These are phyloP conservation scores for Mycena sanguinolenta DNA, from an alignment of 768 basidiomycete species.

Conservation along the genomic window DNA sequence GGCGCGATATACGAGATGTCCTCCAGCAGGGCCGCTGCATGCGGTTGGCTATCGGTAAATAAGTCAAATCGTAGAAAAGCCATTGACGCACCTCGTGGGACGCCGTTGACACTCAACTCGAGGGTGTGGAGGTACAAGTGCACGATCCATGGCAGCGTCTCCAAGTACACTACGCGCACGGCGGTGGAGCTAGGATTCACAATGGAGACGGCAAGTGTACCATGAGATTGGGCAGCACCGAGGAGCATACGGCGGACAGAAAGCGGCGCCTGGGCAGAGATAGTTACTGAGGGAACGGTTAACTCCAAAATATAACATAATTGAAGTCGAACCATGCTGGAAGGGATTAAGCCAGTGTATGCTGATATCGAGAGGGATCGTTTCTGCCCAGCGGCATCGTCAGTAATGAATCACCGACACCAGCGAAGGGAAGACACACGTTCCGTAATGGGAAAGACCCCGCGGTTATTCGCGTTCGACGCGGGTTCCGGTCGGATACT, in stretches of 20 bases:
- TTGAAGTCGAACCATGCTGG: constrained; percentile 63
- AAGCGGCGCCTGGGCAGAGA: constrained; percentile 58
- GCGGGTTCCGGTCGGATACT: constrained; percentile 67
- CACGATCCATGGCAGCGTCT: constrained; percentile 94
- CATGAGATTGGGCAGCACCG: constrained; percentile 82
- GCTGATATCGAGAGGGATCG: constrained; percentile 65
- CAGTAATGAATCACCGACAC: not conserved
- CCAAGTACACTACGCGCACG: constrained; percentile 77
- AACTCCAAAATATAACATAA: not conserved
- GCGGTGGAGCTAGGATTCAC: constrained; percentile 66
- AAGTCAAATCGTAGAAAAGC: no score
- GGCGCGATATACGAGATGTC: constrained; percentile 78
- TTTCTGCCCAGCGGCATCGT: constrained; percentile 43
- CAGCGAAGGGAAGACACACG: constrained; percentile 52
- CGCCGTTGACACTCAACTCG: constrained; percentile 61
- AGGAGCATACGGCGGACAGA: constrained; percentile 78
- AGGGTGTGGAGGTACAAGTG: constrained; percentile 91
- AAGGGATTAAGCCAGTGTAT: constrained; percentile 74
- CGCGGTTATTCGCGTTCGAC: constrained; percentile 48
- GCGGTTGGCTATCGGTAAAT: not conserved
- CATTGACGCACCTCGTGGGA: constrained; percentile 59
- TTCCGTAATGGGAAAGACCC: constrained; percentile 62
- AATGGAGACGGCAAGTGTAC: constrained; percentile 76
- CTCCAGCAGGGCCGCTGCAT: constrained; percentile 72
- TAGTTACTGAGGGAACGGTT: constrained; percentile 33